Conservation (phyloP, 306 rosid genomes). For the Gleditsia sinensis region DNA sequence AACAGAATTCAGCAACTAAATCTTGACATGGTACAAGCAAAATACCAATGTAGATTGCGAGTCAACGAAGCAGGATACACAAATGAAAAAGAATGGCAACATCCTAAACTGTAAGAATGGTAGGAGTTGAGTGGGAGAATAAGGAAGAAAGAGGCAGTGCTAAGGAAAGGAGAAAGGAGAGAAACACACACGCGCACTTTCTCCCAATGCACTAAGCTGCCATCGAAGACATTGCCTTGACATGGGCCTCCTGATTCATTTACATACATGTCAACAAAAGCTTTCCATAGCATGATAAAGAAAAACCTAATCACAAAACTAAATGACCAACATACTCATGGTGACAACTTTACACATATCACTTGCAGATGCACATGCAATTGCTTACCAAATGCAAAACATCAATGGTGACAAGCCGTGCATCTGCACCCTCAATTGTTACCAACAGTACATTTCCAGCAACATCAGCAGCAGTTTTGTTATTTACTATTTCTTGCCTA, state of each 20-base stretch:
- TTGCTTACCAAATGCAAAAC: constrained; percentile 92
- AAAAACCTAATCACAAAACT: constrained; percentile 75
- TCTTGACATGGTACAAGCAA: constrained; percentile 31
- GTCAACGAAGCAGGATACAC: constrained; percentile 61
- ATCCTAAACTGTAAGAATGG: constrained; percentile 71
- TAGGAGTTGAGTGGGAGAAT: constrained; percentile 74
- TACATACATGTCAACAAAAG: constrained; percentile 85
- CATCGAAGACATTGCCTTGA: constrained; percentile 97
- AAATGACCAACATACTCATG: constrained; percentile 43
- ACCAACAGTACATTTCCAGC: constrained; percentile 96
- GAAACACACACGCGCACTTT: constrained; percentile 99
- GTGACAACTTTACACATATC: constrained; percentile 53
- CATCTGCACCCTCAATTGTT: constrained; percentile 93
- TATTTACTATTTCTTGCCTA: constrained; percentile 98
- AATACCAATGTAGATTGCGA: constrained; percentile 51
- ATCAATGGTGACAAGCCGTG: constrained; percentile 99
- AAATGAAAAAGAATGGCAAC: constrained; percentile 55
- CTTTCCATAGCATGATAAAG: constrained; percentile 67
- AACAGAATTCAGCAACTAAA: constrained; percentile 25
- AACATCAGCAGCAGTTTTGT: constrained; percentile 98
- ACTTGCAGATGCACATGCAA: constrained; percentile 40
- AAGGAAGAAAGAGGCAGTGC: constrained; percentile 92
- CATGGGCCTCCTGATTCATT: constrained; percentile 99
- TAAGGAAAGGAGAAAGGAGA: constrained; percentile 99
- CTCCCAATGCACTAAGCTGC: constrained; percentile 99